phyloP scores from a whole-genome alignment of 176 grass and related monocot species.

The Tuctoria greenei region DNA sequence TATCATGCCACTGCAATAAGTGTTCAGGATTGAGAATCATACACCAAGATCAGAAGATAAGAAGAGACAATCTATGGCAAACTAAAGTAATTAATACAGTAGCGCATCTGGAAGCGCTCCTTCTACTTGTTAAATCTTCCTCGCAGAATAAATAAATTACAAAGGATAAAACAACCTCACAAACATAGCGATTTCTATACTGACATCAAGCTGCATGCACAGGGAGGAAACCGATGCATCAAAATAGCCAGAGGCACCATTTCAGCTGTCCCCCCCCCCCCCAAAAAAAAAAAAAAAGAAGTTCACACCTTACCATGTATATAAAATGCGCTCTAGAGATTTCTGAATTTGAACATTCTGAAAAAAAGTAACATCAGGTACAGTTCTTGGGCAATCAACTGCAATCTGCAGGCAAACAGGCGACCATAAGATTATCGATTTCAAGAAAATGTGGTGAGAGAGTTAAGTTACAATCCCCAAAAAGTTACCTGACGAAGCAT shows the following conservation, averaged over 20 bases:
- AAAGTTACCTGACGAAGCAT: constrained; percentile 86
- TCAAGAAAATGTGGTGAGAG: background rate
- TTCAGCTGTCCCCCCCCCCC: background rate
- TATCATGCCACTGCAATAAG: background rate
- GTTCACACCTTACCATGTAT: constrained; percentile 72
- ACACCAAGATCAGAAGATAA: background rate
- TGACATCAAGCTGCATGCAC: background rate
- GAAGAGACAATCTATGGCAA: background rate
- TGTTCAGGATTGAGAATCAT: background rate
- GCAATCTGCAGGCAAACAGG: constrained; percentile 40
- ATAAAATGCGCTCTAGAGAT: constrained; percentile 88
- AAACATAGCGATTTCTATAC: background rate
- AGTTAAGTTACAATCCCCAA: constrained; percentile 11
- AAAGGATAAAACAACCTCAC: background rate
- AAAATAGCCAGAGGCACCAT: background rate
- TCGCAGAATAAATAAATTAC: background rate
- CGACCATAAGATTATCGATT: constrained; percentile 8
- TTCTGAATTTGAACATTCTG: constrained; percentile 90
- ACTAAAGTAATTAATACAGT: background rate
- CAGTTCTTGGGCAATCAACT: constrained; percentile 89
- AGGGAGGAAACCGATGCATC: background rate
- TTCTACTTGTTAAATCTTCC: background rate
- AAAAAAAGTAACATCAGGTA: constrained; percentile 81
- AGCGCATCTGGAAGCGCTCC: background rate
- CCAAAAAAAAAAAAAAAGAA: constrained; percentile 8